These are phyloP conservation scores for Inga leiocalycina DNA, from an alignment of 306 rosid species.

Conservation along the genomic window DNA sequence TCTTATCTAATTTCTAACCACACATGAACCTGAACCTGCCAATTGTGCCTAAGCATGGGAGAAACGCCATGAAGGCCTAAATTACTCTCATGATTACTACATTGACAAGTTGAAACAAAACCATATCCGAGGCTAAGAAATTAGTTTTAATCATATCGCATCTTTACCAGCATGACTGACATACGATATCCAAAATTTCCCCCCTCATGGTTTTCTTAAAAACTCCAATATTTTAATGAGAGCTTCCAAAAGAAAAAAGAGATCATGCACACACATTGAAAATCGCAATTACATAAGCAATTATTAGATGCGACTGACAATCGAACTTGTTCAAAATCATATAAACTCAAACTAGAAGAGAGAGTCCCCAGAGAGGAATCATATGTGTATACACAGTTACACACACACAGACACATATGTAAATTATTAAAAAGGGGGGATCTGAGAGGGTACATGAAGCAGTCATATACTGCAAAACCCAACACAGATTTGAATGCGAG, in stretches of 20 bases:
- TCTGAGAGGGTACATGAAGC: constrained; percentile 63
- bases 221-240: background rate
- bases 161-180: constrained; percentile 2
- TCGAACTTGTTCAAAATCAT: background rate
- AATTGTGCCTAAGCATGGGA: background rate
- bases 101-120: background rate
- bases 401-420: background rate
- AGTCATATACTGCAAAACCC: constrained; percentile 58
- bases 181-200: background rate
- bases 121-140: too few relatives aligned
- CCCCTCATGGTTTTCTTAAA: background rate
- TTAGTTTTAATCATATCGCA: background rate
- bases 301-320: background rate
- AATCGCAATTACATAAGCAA: background rate
- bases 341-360: background rate
- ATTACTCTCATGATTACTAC: background rate
- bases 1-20: background rate
- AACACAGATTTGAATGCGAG: constrained; percentile 85
- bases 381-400: background rate
- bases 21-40: background rate
- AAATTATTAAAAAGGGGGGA: constrained; percentile 45
- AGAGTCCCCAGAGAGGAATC: background rate
- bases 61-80: background rate
- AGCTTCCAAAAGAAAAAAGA: background rate
- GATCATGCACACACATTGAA: background rate